phyloP scores from a whole-genome alignment of 768 basidiomycete genomes.

The Hygrocybe punicea region DNA sequence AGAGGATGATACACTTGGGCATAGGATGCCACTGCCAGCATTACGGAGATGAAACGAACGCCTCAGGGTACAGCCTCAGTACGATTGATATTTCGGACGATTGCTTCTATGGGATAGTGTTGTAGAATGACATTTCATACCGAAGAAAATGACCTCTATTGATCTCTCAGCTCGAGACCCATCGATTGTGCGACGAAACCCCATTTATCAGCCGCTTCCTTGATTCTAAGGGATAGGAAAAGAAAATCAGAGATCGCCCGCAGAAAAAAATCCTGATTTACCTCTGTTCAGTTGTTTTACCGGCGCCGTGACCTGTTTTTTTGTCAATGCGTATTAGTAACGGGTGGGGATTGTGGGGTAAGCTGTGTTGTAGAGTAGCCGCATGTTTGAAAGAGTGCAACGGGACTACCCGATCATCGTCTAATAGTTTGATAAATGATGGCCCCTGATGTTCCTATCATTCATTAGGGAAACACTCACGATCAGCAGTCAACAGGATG shows the following conservation, averaged over 20 bases:
- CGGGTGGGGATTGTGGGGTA: slow-evolving; percentile 66
- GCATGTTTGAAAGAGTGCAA: slow-evolving; percentile 82
- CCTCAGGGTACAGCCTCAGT: no score
- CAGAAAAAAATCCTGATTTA: slow-evolving; percentile 17
- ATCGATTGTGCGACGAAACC: slow-evolving; percentile 69
- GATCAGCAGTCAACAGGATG: slow-evolving; percentile 80
- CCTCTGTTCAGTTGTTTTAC: slow-evolving; percentile 73
- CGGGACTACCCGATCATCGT: slow-evolving; percentile 85
- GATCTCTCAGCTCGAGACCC: slow-evolving; percentile 32
- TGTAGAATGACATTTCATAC: not conserved
- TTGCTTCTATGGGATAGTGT: no score
- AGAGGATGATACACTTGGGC: no score
- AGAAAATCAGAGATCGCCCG: not conserved
- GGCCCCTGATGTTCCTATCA: not conserved
- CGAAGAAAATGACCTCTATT: not conserved
- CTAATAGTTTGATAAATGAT: slow-evolving; percentile 31
- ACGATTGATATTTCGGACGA: no score
- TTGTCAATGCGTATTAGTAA: slow-evolving; percentile 74
- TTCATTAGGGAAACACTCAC: slow-evolving; percentile 40
- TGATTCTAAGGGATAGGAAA: slow-evolving; percentile 47
- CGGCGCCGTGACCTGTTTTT: slow-evolving; percentile 78
- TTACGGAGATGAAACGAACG: no score
- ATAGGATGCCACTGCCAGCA: no score
- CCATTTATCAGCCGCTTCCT: slow-evolving; percentile 75
- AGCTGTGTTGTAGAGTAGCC: slow-evolving; percentile 67